These are phyloP conservation scores for Tremella yokohamensis DNA, from an alignment of 768 basidiomycete genomes.

Conservation along the genomic window DNA sequence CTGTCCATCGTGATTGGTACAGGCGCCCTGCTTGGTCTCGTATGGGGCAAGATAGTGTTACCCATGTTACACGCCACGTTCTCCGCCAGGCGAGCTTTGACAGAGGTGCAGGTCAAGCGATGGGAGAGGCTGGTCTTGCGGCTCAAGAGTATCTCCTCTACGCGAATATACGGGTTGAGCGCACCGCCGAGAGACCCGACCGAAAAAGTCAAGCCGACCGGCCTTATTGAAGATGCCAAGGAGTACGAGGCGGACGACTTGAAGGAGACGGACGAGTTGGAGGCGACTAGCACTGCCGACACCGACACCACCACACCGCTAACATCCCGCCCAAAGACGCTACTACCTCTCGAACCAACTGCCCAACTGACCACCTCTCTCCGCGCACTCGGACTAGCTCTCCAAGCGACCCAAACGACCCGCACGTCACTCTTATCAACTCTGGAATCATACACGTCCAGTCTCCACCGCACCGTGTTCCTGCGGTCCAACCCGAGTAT, in stretches of 20 bases:
- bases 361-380: too few relatives aligned
- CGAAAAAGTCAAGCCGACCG: too few relatives aligned
- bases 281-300: too few relatives aligned
- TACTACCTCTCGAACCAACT: too few relatives aligned
- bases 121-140: conserved; percentile 11
- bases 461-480: conserved; percentile 35
- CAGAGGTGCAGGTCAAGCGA: conserved; percentile 34
- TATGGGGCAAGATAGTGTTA: conserved; percentile 42
- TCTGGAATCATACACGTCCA: conserved; percentile 38
- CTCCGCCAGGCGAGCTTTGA: conserved; percentile 43
- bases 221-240: too few relatives aligned
- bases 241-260: too few relatives aligned
- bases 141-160: conserved; percentile 20
- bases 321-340: not conserved
- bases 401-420: conserved; percentile 43
- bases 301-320: too few relatives aligned
- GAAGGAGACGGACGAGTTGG: too few relatives aligned
- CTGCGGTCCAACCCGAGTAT: not conserved
- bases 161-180: not conserved
- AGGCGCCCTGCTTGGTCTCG: conserved; percentile 23
- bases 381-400: not conserved
- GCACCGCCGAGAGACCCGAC: too few relatives aligned
- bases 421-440: conserved; percentile 47
- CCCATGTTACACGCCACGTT: conserved; percentile 47
- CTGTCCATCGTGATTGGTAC: conserved; percentile 40